Conservation (phyloP, 768 basidiomycete genomes). For the Scleroderma citrinum region DNA sequence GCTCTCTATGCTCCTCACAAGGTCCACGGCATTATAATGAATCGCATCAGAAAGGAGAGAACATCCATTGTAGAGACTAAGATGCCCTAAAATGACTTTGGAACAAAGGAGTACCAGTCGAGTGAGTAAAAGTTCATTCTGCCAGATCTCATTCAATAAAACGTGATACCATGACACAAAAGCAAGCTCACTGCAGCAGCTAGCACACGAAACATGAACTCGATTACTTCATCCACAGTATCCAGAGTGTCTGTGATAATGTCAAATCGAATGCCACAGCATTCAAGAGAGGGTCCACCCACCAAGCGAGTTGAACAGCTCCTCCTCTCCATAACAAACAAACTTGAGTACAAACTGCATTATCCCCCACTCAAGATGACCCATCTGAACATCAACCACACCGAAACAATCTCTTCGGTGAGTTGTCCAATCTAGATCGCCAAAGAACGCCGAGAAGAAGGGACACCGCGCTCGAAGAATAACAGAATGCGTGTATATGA, state of each 20-base stretch:
- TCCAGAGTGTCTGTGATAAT: slow-evolving; percentile 49
- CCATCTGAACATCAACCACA: slow-evolving; percentile 58
- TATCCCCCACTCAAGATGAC: slow-evolving; percentile 64
- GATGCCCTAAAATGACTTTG: slow-evolving; percentile 56
- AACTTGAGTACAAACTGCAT: slow-evolving; percentile 74
- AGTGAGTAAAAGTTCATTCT: slow-evolving; percentile 90
- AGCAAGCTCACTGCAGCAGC: slow-evolving; percentile 65
- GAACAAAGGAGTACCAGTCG: slow-evolving; percentile 83
- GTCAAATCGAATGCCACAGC: slow-evolving; percentile 3
- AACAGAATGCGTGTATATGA: slow-evolving; percentile 62
- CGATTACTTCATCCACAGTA: slow-evolving; percentile 69
- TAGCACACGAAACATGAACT: slow-evolving; percentile 84
- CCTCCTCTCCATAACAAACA: slow-evolving; percentile 68
- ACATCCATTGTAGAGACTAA: slow-evolving; percentile 71
- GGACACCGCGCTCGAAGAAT: slow-evolving; percentile 78
- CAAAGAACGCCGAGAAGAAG: slow-evolving; percentile 82
- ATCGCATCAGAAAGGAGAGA: slow-evolving; percentile 78
- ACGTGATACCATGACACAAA: background rate
- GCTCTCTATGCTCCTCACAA: slow-evolving; percentile 65
- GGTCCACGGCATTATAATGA: slow-evolving; percentile 62
- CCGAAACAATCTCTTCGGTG: slow-evolving; percentile 52
- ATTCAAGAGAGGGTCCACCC: slow-evolving; percentile 17
- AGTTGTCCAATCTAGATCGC: slow-evolving; percentile 74
- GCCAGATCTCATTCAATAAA: background rate
- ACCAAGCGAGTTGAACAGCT: slow-evolving; percentile 72